Evolutionary conservation across 1,284 basidiomycete species (phyloP).

Genomic region (Ganoderma sp.): DNA sequence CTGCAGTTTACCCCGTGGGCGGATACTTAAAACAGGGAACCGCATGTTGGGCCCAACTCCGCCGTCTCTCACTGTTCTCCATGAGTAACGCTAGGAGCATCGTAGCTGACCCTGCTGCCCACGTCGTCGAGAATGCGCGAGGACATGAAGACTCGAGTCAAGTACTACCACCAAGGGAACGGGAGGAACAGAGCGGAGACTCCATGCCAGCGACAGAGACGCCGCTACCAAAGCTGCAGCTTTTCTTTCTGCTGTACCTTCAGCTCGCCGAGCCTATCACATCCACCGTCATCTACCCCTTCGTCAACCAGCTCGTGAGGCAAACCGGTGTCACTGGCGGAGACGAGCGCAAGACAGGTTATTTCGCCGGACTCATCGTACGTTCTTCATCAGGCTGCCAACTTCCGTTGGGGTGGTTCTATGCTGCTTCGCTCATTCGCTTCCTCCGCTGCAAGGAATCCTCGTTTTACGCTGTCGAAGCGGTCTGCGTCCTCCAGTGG

Average conservation of each 20-base stretch:
- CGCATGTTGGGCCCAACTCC: not conserved
- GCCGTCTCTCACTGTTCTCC: not conserved
- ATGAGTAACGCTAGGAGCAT: not conserved
- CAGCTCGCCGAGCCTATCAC: constrained; percentile 61
- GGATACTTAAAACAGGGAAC: not conserved
- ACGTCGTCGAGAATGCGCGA: not conserved
- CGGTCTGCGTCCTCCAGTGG: constrained; percentile 71
- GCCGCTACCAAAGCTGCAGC: constrained; percentile 67
- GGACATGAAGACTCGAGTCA: not conserved
- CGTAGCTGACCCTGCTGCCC: not conserved
- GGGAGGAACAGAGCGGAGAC: not conserved
- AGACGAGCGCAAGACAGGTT: constrained; percentile 53
- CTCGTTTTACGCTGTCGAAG: constrained; percentile 68
- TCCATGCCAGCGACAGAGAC: constrained; percentile 43
- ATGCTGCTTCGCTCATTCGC: constrained; percentile 2
- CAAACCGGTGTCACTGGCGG: constrained; percentile 71
- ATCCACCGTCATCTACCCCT: constrained; percentile 72
- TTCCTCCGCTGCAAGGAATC: constrained; percentile 57
- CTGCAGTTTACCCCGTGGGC: too few relatives aligned
- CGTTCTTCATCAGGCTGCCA: constrained; percentile 25
- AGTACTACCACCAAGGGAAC: not conserved
- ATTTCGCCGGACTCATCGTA: constrained; percentile 60
- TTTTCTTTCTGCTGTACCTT: constrained; percentile 63
- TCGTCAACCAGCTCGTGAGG: constrained; percentile 51
- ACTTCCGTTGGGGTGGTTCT: not conserved